Percentiles rank a stretch among this genome's conserved stretches.
Evolutionary conservation across 106 monocot genomes (phyloP).

Genomic region (Alisma plantagoaquatica): DNA sequence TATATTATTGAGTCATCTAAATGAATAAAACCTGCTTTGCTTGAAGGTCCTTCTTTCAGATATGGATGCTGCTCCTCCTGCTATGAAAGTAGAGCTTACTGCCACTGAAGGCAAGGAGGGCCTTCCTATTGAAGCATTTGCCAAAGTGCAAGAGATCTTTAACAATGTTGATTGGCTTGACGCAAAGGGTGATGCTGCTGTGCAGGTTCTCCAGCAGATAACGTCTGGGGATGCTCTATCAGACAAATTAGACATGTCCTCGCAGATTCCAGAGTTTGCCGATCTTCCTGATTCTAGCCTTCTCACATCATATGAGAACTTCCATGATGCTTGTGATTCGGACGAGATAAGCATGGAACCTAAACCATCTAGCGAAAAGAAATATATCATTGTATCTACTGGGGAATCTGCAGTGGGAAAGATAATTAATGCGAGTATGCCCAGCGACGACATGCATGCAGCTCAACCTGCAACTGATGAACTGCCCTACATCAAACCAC

Average conservation of each 20-base stretch:
- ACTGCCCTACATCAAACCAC: too few species aligned
- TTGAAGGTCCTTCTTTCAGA: slow-evolving; percentile 77
- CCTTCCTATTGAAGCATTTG: slow-evolving; percentile 76
- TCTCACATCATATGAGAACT: neutral
- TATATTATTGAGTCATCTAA: neutral
- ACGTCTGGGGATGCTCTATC: slow-evolving; percentile 18
- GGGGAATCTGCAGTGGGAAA: too few species aligned
- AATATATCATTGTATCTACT: neutral
- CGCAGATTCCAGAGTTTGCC: slow-evolving; percentile 18
- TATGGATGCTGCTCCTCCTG: slow-evolving; percentile 42
- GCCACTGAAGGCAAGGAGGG: slow-evolving; percentile 60
- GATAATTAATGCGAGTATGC: too few species aligned
- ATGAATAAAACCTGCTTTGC: too few species aligned
- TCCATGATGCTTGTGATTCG: too few species aligned
- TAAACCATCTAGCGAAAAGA: neutral
- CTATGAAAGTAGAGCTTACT: slow-evolving; percentile 28
- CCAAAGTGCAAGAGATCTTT: too few species aligned
- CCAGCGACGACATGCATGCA: too few species aligned
- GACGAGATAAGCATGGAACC: too few species aligned
- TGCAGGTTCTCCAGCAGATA: slow-evolving; percentile 39
- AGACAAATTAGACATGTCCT: slow-evolving; percentile 20
- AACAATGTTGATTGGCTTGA: slow-evolving; percentile 63
- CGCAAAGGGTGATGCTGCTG: slow-evolving; percentile 39
- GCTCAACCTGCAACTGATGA: too few species aligned
- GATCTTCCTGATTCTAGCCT: slow-evolving; percentile 2